phyloP scores from a whole-genome alignment of 139 green algal genomes.

The Tetraselmis striata region DNA sequence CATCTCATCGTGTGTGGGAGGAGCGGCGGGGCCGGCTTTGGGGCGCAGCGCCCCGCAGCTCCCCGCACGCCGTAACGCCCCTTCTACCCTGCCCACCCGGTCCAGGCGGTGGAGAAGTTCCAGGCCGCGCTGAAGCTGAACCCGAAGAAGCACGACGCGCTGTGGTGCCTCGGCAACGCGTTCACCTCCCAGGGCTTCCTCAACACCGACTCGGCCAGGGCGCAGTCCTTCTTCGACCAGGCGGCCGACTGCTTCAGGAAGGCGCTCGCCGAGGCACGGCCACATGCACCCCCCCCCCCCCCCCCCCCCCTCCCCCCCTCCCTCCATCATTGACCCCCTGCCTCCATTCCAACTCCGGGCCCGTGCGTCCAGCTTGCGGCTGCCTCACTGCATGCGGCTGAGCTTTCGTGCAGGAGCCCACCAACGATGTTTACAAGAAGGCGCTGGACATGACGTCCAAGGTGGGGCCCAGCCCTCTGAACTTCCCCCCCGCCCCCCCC shows the following conservation, averaged over 20 bases:
- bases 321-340: background rate
- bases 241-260: slow-evolving; percentile 75
- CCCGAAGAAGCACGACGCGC: slow-evolving; percentile 63
- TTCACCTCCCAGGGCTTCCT: slow-evolving; percentile 86
- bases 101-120: slow-evolving; percentile 73
- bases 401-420: slow-evolving; percentile 59
- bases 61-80: background rate
- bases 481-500: too few species aligned
- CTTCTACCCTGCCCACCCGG: background rate
- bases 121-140: slow-evolving; percentile 73
- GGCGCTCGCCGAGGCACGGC: slow-evolving; percentile 38
- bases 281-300: too few species aligned
- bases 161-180: slow-evolving; percentile 96
- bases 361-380: background rate
- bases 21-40: too few species aligned
- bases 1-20: too few species aligned
- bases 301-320: background rate
- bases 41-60: too few species aligned
- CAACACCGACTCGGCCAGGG: slow-evolving; percentile 41
- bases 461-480: too few species aligned
- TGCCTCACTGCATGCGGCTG: background rate
- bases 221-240: slow-evolving; percentile 71
- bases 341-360: background rate
- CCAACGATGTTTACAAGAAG: slow-evolving; percentile 89
- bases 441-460: slow-evolving; percentile 90